phyloP scores from a whole-genome alignment of 306 rosid genomes.

The Spatholobus suberectus region DNA sequence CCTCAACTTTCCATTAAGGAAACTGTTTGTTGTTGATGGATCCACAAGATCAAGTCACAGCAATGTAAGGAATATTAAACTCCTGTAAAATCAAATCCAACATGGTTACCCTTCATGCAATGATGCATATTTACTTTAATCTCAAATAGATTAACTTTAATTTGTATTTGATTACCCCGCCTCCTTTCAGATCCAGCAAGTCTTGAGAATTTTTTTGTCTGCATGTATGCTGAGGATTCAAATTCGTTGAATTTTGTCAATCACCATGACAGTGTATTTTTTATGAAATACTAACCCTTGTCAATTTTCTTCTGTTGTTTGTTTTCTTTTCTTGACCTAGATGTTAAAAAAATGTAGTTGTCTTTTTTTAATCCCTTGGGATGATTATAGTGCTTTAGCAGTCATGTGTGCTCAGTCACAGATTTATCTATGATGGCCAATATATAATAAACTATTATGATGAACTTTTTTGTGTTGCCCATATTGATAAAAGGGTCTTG shows the following conservation, averaged over 20 bases:
- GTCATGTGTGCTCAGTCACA: not conserved
- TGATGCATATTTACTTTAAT: constrained; percentile 25
- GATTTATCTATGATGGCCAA: not conserved
- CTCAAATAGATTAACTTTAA: not conserved
- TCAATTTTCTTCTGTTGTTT: not conserved
- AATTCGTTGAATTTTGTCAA: not conserved
- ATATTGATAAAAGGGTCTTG: not conserved
- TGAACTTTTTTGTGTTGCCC: not conserved
- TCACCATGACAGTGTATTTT: not conserved
- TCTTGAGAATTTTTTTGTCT: not conserved
- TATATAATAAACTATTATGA: not conserved
- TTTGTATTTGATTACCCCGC: not conserved
- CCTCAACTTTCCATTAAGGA: constrained; percentile 89
- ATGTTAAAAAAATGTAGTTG: not conserved
- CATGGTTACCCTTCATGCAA: not conserved
- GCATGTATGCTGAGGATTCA: not conserved
- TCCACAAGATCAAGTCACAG: constrained; percentile 99
- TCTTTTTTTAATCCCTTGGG: not conserved
- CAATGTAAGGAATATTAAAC: constrained; percentile 74
- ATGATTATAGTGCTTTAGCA: not conserved
- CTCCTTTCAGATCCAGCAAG: not conserved
- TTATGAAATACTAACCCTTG: not conserved
- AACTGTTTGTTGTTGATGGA: constrained; percentile 96
- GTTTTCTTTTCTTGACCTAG: constrained; percentile 2
- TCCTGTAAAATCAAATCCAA: constrained; percentile 20